These are phyloP conservation scores for Fusarium brachygibbosum DNA, from an alignment of 2,329 filamentous ascomycete genomes.

Conservation along the genomic window DNA sequence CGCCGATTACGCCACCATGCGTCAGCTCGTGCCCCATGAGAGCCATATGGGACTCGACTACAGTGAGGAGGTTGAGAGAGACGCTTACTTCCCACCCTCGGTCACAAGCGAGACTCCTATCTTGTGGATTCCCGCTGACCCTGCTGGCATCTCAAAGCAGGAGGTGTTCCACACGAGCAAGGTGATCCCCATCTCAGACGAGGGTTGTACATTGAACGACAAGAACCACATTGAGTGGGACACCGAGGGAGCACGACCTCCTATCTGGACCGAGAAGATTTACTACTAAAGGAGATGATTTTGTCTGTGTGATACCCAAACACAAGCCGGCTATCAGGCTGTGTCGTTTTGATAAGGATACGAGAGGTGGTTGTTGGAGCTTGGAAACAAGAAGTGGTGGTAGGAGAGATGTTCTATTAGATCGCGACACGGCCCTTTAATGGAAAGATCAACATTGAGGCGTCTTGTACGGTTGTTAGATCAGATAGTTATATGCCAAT, in stretches of 20 bases:
- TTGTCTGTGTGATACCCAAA: constrained; percentile 47
- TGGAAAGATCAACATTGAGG: constrained; percentile 1
- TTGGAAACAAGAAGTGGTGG: constrained; percentile 3
- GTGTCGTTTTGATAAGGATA: constrained; percentile 31
- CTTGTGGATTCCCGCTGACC: constrained; percentile 83
- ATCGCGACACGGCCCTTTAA: background rate
- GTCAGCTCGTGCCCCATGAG: constrained; percentile 75
- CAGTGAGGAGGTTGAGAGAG: constrained; percentile 69
- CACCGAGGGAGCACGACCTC: constrained; percentile 57
- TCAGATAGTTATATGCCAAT: constrained; percentile 29
- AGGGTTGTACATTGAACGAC: constrained; percentile 77
- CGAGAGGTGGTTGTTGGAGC: background rate
- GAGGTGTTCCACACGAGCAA: constrained; percentile 76
- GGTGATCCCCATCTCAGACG: constrained; percentile 79
- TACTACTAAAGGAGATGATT: constrained; percentile 54
- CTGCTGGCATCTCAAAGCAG: constrained; percentile 76
- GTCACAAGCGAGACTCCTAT: constrained; percentile 72
- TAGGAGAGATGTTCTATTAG: constrained; percentile 7
- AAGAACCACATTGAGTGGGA: constrained; percentile 66
- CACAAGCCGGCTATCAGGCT: constrained; percentile 43
- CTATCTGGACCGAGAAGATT: constrained; percentile 61
- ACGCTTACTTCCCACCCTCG: constrained; percentile 80
- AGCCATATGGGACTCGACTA: constrained; percentile 67
- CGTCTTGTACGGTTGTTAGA: constrained; percentile 7
- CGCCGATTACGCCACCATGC: constrained; percentile 77